Percentiles rank a stretch among this genome's conserved stretches.
phyloP scores from a whole-genome alignment of 352 stramenopile species.

The Phytophthora kernoviae region DNA sequence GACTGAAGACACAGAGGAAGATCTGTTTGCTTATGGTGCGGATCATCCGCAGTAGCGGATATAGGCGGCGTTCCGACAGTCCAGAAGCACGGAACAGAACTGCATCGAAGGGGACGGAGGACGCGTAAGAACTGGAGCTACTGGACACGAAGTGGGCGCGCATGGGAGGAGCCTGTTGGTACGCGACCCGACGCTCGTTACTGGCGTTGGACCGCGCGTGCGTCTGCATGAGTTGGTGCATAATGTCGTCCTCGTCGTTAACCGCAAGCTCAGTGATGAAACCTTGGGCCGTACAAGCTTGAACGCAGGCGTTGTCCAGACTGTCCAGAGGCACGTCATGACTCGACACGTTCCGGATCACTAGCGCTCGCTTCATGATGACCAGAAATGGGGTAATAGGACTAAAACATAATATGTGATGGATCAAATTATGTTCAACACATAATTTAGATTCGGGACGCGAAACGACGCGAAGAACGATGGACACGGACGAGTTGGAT shows the following conservation, averaged over 20 bases:
- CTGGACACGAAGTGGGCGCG: too few species aligned
- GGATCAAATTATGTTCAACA: not conserved
- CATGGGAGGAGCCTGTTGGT: too few species aligned
- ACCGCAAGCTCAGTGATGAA: slow-evolving; percentile 79
- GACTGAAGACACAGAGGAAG: slow-evolving; percentile 86
- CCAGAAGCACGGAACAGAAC: slow-evolving; percentile 71
- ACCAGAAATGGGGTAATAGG: too few species aligned
- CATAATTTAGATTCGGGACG: not conserved
- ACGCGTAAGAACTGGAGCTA: too few species aligned
- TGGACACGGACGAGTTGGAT: slow-evolving; percentile 76
- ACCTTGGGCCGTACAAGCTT: slow-evolving; percentile 65
- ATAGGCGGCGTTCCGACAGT: slow-evolving; percentile 53
- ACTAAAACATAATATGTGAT: not conserved
- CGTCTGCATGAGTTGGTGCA: slow-evolving; percentile 61
- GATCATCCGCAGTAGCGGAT: slow-evolving; percentile 60
- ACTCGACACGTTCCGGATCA: slow-evolving; percentile 79
- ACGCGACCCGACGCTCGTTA: too few species aligned
- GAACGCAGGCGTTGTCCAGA: slow-evolving; percentile 79
- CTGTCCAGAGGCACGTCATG: slow-evolving; percentile 75
- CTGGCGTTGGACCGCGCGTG: slow-evolving; percentile 41
- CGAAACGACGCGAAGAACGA: slow-evolving; percentile 50
- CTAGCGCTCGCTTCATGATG: slow-evolving; percentile 75
- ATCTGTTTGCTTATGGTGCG: slow-evolving; percentile 82
- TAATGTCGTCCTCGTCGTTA: slow-evolving; percentile 58
- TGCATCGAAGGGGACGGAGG: slow-evolving; percentile 63